These are phyloP conservation scores for Coffea canephora DNA, from an alignment of 257 asterid genomes.

Conservation along the genomic window DNA sequence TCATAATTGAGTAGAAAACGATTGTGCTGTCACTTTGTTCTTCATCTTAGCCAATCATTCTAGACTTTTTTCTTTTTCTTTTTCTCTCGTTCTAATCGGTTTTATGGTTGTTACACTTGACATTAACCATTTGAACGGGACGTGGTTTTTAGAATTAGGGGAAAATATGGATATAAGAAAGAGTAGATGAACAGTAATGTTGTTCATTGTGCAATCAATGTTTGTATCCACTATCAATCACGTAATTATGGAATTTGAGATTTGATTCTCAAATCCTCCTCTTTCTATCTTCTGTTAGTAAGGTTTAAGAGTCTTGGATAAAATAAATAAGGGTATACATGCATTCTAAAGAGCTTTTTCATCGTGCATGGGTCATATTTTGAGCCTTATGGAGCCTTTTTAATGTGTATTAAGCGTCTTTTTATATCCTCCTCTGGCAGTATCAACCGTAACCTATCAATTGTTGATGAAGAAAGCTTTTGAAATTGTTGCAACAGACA, in stretches of 20 bases:
- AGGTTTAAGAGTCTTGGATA: too few species aligned
- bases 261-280: too few species aligned
- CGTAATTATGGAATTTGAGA: too few species aligned
- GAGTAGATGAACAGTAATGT: background rate
- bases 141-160: background rate
- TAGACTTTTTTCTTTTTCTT: background rate
- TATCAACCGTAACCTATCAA: too few species aligned
- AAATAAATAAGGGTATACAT: too few species aligned
- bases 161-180: background rate
- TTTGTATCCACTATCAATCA: too few species aligned
- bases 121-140: background rate
- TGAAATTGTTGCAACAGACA: background rate
- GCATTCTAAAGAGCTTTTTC: background rate
- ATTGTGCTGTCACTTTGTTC: background rate
- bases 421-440: background rate
- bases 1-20: background rate
- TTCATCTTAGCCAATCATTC: background rate
- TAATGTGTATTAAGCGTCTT: background rate
- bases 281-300: too few species aligned
- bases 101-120: background rate
- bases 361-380: background rate
- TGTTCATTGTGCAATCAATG: too few species aligned
- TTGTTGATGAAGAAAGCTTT: background rate
- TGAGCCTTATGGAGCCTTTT: background rate
- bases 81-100: background rate